phyloP scores from a whole-genome alignment of 2,329 filamentous ascomycete species.

The Phialocephala subalpina region DNA sequence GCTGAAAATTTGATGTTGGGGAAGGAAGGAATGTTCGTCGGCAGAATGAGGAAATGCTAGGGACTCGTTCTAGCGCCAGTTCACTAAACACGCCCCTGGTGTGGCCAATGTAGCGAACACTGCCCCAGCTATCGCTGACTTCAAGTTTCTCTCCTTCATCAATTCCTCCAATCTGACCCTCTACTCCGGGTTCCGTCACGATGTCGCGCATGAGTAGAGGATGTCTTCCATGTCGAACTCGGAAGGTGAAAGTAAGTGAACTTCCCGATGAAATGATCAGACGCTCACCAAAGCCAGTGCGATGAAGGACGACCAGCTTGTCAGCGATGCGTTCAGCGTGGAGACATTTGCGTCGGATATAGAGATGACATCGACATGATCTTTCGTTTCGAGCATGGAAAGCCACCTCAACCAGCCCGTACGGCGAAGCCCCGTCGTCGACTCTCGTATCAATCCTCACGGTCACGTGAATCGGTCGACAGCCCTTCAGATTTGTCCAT shows the following conservation, averaged over 20 bases:
- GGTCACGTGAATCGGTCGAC: conserved; percentile 13
- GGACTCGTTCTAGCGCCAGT: no score
- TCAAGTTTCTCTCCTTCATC: no score
- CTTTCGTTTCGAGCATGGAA: conserved; percentile 48
- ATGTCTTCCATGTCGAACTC: conserved; percentile 8
- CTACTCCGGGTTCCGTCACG: no score
- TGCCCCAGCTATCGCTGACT: background rate
- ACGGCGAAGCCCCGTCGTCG: background rate
- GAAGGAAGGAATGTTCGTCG: no score
- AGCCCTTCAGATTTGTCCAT: background rate
- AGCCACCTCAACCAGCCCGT: conserved; percentile 30
- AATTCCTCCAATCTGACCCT: no score
- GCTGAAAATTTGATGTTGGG: no score
- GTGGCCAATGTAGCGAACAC: no score
- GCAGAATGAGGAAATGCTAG: no score
- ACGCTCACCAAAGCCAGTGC: conserved; percentile 32
- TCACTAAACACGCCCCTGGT: no score
- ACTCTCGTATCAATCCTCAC: conserved; percentile 17
- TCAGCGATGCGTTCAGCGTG: conserved; percentile 47
- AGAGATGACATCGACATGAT: conserved; percentile 48
- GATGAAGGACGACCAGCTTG: conserved; percentile 48
- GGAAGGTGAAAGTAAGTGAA: background rate
- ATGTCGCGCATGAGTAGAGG: conserved; percentile 13
- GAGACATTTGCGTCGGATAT: conserved; percentile 49
- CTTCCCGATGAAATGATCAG: background rate